phyloP scores from a whole-genome alignment of 192 early-diverging fungal genomes.

The Linnemannia exigua region DNA sequence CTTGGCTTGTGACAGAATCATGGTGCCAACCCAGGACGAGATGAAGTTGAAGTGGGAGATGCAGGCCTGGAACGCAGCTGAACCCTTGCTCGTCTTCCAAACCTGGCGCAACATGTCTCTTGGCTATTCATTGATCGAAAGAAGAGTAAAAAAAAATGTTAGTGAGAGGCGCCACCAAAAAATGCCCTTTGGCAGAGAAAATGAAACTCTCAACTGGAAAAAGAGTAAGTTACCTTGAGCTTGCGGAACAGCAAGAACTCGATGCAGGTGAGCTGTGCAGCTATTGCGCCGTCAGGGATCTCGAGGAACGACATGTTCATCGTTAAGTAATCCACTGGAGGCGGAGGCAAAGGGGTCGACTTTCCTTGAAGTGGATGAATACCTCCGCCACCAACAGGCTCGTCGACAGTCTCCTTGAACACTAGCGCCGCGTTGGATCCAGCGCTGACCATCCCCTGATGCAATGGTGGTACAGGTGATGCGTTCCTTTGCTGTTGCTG shows the following conservation, averaged over 20 bases:
- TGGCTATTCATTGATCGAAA: constrained; percentile 50
- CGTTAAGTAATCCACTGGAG: constrained; percentile 16
- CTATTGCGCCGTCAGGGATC: constrained; percentile 68
- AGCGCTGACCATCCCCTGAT: background rate
- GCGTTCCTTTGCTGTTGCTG: background rate
- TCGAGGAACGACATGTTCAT: constrained; percentile 66
- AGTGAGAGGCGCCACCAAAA: background rate
- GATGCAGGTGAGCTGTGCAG: constrained; percentile 74
- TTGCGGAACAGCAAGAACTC: constrained; percentile 74
- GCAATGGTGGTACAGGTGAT: background rate
- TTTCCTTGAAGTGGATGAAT: constrained; percentile 11
- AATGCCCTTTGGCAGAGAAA: background rate
- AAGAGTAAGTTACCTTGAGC: constrained; percentile 65
- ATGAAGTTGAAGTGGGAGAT: constrained; percentile 82
- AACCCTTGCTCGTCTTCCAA: constrained; percentile 61
- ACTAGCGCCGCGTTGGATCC: constrained; percentile 9
- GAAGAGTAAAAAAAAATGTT: background rate
- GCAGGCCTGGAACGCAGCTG: constrained; percentile 64
- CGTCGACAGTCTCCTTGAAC: constrained; percentile 28
- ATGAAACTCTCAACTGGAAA: no score
- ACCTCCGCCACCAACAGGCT: background rate
- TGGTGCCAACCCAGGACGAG: constrained; percentile 80
- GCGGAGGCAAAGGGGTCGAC: constrained; percentile 4
- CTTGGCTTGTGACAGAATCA: constrained; percentile 74
- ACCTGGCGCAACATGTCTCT: constrained; percentile 73